phyloP scores from a whole-genome alignment of 2,329 filamentous ascomycete species.

The Paraphaeosphaeria sporulosa region DNA sequence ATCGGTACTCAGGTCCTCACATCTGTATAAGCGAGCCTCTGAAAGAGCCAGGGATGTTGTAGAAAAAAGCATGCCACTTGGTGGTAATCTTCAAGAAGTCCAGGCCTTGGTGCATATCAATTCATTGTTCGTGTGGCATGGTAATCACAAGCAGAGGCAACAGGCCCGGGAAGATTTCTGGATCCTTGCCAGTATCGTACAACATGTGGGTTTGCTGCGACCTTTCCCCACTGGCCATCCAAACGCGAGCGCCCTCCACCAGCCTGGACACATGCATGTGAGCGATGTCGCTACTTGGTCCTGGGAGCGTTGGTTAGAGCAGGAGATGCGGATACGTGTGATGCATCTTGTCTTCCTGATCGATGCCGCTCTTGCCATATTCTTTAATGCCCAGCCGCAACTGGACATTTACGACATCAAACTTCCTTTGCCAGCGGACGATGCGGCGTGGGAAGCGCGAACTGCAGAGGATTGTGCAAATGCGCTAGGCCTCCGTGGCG shows the following conservation, averaged over 20 bases:
- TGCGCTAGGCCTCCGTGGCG: constrained; percentile 69
- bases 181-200: constrained; percentile 64
- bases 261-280: constrained; percentile 53
- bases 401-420: constrained; percentile 71
- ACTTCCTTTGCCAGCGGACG: constrained; percentile 74
- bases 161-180: constrained; percentile 67
- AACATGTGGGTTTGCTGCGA: constrained; percentile 64
- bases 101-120: constrained; percentile 71
- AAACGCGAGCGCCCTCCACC: constrained; percentile 68
- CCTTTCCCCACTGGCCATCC: constrained; percentile 58
- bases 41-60: constrained; percentile 50
- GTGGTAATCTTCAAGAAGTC: constrained; percentile 67
- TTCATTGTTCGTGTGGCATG: constrained; percentile 73
- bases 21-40: constrained; percentile 55
- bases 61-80: constrained; percentile 48
- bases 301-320: constrained; percentile 73
- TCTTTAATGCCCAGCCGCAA: constrained; percentile 72
- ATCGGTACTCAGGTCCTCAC: constrained; percentile 65
- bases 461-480: constrained; percentile 67
- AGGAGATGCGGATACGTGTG: constrained; percentile 72
- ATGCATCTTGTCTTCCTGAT: constrained; percentile 71
- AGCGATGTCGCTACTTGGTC: constrained; percentile 64
- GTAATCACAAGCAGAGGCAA: constrained; percentile 70
- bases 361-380: constrained; percentile 72
- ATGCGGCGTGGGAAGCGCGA: constrained; percentile 75